phyloP scores from a whole-genome alignment of 2,329 filamentous ascomycete genomes.

The Phyllosticta citrichinensis region DNA sequence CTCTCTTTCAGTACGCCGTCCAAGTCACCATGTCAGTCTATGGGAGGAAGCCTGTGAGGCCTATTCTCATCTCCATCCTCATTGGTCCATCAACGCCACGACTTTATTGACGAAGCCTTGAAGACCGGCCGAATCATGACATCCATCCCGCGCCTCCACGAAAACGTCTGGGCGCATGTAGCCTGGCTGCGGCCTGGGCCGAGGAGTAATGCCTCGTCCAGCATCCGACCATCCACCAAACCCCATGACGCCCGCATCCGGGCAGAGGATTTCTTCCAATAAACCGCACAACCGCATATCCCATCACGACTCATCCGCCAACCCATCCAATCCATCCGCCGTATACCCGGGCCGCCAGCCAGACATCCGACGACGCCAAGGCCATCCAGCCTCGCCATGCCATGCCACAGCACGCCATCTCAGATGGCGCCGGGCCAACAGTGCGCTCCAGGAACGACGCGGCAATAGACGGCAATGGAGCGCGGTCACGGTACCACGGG shows the following conservation, averaged over 20 bases:
- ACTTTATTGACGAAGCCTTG: not conserved
- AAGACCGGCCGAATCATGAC: not conserved
- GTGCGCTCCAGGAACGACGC: not conserved
- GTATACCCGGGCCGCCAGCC: not conserved
- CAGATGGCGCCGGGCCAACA: not conserved
- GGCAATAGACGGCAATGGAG: too few relatives aligned
- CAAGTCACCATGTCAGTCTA: not conserved
- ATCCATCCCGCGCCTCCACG: not conserved
- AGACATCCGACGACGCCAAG: not conserved
- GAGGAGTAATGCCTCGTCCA: not conserved
- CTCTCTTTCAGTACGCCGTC: not conserved
- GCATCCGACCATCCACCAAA: not conserved
- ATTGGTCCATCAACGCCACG: not conserved
- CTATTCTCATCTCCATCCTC: not conserved
- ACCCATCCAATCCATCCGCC: not conserved
- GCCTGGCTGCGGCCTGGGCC: not conserved
- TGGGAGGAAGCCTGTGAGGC: not conserved
- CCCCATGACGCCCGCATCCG: not conserved
- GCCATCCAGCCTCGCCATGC: not conserved
- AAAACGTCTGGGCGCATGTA: not conserved
- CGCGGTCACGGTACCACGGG: too few relatives aligned
- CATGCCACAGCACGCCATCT: not conserved
- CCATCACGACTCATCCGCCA: not conserved
- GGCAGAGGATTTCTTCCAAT: not conserved
- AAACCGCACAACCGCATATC: not conserved